Base-by-base conservation (phyloP, 2,329 filamentous ascomycete genomes). In the Talaromyces rugulosus region DNA sequence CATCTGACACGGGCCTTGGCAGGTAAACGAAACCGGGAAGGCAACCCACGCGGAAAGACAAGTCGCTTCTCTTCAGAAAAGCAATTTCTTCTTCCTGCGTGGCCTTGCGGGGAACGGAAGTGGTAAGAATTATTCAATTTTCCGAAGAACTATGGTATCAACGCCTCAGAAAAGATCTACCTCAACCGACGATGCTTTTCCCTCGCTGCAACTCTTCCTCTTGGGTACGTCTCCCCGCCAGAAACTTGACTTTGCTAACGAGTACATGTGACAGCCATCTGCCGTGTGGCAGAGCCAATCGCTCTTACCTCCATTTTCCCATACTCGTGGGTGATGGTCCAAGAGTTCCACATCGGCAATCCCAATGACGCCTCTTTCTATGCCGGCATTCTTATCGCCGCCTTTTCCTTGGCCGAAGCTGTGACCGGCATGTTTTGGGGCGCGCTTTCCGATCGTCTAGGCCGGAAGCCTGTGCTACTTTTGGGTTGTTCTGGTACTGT, bases 251-350 rank as follows among this genome's bases (percentile, higher is more conserved):
- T 36, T n/a, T 36, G 31, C 36, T 47, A 27, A 47, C 11, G n/a
- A 47, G 18, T 47, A 12, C 8, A 62, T 23, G n/a, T 31, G 30
- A 31, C 69, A 96, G 92, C 92, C 74, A 91, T 96, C 81, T 93
- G 96, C 72, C 91, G 93, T 65, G 86, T 97, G 67, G 91, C 92
- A 59, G 93, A 97, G 77, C 93, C 93, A 27, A 94, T 97, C 69
- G 92, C 93, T 57, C 85, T 97, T 66, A 96, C 92, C 1, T 95
- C 91, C 71, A 95, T 96, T 76, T 96, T 94, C 70, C 93, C 93
- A 23, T 97, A 96, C 76, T 91, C 91, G 63, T 96, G 90, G 89
- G 85, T 89, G 63, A 87, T 65, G 64, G 64, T 65, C 51, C 56
- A 61, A 57, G 58, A 65, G 23, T 65, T 65, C 16, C 58, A 64